Evolutionary conservation across 164 flowering plant species (phyloP).

Genomic region (Vitis rotundifolia): DNA sequence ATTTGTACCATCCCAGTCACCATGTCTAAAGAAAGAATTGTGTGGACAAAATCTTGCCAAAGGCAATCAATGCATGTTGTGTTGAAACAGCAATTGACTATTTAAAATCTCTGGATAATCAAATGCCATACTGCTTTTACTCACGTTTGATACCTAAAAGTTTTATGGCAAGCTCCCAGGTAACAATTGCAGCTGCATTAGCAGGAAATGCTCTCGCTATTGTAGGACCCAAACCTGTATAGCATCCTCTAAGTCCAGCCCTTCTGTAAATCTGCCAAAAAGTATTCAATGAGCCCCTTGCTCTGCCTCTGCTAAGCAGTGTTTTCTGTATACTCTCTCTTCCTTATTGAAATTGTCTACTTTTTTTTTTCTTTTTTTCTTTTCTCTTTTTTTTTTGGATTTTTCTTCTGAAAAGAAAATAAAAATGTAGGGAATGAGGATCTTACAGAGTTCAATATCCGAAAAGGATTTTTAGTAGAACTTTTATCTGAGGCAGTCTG

Average conservation of each 20-base stretch:
- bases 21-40: background rate
- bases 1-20: background rate
- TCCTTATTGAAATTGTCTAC: background rate
- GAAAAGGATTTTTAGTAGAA: slow-evolving; percentile 64
- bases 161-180: slow-evolving; percentile 85
- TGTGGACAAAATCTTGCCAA: background rate
- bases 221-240: slow-evolving; percentile 84
- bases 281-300: slow-evolving; percentile 1
- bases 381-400: background rate
- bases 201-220: slow-evolving; percentile 91
- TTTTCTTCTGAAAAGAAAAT: background rate
- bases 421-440: background rate
- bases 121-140: slow-evolving; percentile 7
- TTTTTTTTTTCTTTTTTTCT: too few species aligned
- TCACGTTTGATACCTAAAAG: slow-evolving; percentile 60
- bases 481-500: slow-evolving; percentile 63
- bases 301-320: background rate
- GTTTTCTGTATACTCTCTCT: background rate
- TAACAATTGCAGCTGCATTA: slow-evolving; percentile 90
- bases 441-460: slow-evolving; percentile 56
- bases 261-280: slow-evolving; percentile 61
- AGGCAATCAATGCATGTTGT: background rate
- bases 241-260: slow-evolving; percentile 76
- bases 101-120: background rate
- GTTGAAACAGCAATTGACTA: too few species aligned